Base-by-base conservation (phyloP, 352 stramenopile species). In the Aphanomyces stellatus region DNA sequence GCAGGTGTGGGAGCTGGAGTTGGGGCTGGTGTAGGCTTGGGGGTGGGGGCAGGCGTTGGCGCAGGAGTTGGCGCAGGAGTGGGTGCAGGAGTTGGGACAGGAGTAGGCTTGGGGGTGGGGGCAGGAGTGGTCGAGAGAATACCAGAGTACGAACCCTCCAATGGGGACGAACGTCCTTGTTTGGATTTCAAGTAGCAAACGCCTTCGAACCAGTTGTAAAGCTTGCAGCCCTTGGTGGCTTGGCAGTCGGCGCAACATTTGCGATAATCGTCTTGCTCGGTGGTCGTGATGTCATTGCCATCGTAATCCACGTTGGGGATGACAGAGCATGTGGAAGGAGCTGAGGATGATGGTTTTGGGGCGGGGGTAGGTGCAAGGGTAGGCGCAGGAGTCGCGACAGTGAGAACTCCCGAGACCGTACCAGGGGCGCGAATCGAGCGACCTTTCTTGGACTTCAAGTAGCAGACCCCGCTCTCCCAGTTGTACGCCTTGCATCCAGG, bases 161-260 rank as follows among this genome's bases (percentile, higher is more conserved):
- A 33, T 11, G 25, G 49, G 27, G 6, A 40, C 7, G 49, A 57
- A 34, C 28, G 19, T 24, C 49, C 27, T 35, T 34, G 7, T 4
- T 7, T 24, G 33, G 30, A 24, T 35, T 57, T 57, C 19, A 57
- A 30, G 49, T 57, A 57, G 25, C 49, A 57, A 8, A 57, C 49
- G 11, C 49, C 49, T 22, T 57, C 49, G 33, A 37, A 33, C 49
- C 49, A 57, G n/a, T 57, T 57, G 49, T 57, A 57, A 22, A 30
- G 13, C 28, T 57, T 57, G 30, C 49, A 57, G n/a, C 49, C 49
- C 33, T 35, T 33, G 22, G 49, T 57, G 7, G 22, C 25, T 57
- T 57, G 19, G 49, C 49, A 57, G 49, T 57, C 49, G 22, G 49
- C 49, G 30, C 49, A 57, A n/a, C 49, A 57, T 22, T 57, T 17